Conservation (phyloP, 805 yeast species). For the Yamadazyma endophytica region DNA sequence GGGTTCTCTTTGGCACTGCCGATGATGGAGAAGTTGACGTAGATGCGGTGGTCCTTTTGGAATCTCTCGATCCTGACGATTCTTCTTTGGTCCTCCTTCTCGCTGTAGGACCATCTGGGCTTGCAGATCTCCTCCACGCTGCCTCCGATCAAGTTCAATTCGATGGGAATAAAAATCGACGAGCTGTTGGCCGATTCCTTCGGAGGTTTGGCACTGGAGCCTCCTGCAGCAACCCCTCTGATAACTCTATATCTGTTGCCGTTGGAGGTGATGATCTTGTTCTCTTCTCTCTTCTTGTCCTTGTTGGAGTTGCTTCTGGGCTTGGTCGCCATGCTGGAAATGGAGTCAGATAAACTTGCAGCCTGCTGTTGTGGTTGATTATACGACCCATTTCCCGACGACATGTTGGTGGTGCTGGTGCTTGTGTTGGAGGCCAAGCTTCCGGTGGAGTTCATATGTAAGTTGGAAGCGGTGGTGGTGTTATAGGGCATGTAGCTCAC, state of each 20-base stretch:
- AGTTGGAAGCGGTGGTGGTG: too few relatives aligned
- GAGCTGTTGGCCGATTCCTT: conserved; percentile 26
- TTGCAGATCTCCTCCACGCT: conserved; percentile 44
- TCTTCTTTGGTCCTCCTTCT: conserved; percentile 48
- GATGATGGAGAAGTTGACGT: conserved; percentile 47
- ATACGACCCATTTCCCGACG: too few relatives aligned
- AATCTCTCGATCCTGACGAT: conserved; percentile 54
- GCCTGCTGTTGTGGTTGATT: too few relatives aligned
- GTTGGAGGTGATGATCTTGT: conserved; percentile 11
- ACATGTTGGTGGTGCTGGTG: too few relatives aligned
- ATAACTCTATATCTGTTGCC: conserved; percentile 38
- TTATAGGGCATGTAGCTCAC: too few relatives aligned
- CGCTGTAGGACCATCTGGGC: conserved; percentile 48
- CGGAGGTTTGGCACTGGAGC: conserved; percentile 54
- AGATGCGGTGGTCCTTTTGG: conserved; percentile 45
- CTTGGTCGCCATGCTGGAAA: too few relatives aligned
- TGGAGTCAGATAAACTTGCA: too few relatives aligned
- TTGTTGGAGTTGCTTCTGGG: neutral
- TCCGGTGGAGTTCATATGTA: too few relatives aligned
- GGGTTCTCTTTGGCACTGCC: conserved; percentile 50
- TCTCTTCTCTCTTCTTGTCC: conserved; percentile 9
- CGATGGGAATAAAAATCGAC: conserved; percentile 41
- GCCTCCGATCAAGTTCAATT: conserved; percentile 43
- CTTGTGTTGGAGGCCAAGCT: too few relatives aligned
- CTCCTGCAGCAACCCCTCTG: conserved; percentile 58